Evolutionary conservation across 345 rosid genomes (phyloP), one percentile per base, ranked within the genome.

Genomic region (Hibiscus mutabilis): DNA sequence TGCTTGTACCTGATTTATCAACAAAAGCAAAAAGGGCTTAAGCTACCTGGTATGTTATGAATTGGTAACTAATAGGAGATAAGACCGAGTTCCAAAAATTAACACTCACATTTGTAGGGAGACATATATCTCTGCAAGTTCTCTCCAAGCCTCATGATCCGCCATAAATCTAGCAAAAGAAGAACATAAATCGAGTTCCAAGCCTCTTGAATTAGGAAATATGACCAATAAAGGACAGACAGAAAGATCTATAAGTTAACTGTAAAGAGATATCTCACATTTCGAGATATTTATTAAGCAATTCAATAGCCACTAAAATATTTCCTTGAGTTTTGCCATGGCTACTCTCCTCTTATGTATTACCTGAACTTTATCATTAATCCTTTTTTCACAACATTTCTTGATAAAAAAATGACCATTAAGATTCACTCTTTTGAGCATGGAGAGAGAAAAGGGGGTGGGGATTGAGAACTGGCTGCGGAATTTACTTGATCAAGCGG

Each of bases 211-310:
- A 61, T 25, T 61, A 42, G 61, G 49, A 21, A 46, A 21, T 29
- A 16, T 16, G 47, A 8, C 16, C 15, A 49, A 49, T 49, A 49
- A 49, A 49, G 55, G 8, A 16, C 46, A 42, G 46, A 11, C 46
- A 42, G 46, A 40, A 40, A 42, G 46, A 42, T 42, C 46, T 42
- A 42, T 42, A n/a, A n/a, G n/a, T n/a, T n/a, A 0, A 10, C 46
- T 10, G 46, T 42, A 42, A 42, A 42, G 14, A 10, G 24, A 49
- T 27, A 72, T 72, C 96, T 89, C 84, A 95, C 99, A 78, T 80
- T 75, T 90, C 97, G 69, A 95, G 97, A 82, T 95, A 90, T 82
- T 95, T 95, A 82, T 88, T 92, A 21, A 95, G 94, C 75, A 73
- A 84, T 22, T 92, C 99, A 77, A 95, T 84, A 46, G 98, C 97